A percentile compares a stretch with the other conserved stretches of the same genome.
Conservation (phyloP, 2,329 filamentous ascomycete species). For the Arthrobotrys sphaeroides region DNA sequence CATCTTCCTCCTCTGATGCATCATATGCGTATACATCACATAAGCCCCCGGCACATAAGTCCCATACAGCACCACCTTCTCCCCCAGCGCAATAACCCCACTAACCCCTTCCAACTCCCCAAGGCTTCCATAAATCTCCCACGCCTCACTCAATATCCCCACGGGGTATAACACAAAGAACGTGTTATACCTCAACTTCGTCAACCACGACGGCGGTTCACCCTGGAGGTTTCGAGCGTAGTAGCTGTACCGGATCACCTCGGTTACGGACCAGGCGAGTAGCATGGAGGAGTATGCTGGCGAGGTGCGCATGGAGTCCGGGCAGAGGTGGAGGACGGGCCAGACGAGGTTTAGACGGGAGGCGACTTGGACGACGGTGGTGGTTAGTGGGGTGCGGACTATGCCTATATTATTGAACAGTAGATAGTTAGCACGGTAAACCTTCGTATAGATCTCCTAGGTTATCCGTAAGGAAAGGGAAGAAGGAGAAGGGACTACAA, state of each 20-base stretch:
- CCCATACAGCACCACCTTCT: slow-evolving; percentile 54
- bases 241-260: slow-evolving; percentile 92
- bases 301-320: slow-evolving; percentile 69
- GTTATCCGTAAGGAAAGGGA: not conserved
- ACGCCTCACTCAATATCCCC: slow-evolving; percentile 87
- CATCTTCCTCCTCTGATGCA: slow-evolving; percentile 84
- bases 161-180: slow-evolving; percentile 93
- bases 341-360: slow-evolving; percentile 89
- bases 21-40: slow-evolving; percentile 89
- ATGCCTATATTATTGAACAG: slow-evolving; percentile 71
- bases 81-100: slow-evolving; percentile 22
- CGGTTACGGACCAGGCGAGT: slow-evolving; percentile 85
- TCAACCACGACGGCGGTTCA: slow-evolving; percentile 71
- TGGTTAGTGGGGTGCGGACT: slow-evolving; percentile 84
- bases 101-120: slow-evolving; percentile 65
- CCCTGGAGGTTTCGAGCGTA: slow-evolving; percentile 78
- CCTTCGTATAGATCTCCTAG: too few species aligned
- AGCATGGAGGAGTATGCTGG: slow-evolving; percentile 80
- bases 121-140: slow-evolving; percentile 77
- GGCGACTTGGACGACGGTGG: slow-evolving; percentile 88
- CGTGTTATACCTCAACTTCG: slow-evolving; percentile 88
- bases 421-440: too few species aligned
- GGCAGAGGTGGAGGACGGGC: slow-evolving; percentile 78
- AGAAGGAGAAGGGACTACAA: slow-evolving; percentile 57
- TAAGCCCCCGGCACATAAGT: slow-evolving; percentile 71